These are phyloP conservation scores for Didymellaceae sp. DNA, from an alignment of 2,329 filamentous ascomycete genomes.

Conservation along the genomic window DNA sequence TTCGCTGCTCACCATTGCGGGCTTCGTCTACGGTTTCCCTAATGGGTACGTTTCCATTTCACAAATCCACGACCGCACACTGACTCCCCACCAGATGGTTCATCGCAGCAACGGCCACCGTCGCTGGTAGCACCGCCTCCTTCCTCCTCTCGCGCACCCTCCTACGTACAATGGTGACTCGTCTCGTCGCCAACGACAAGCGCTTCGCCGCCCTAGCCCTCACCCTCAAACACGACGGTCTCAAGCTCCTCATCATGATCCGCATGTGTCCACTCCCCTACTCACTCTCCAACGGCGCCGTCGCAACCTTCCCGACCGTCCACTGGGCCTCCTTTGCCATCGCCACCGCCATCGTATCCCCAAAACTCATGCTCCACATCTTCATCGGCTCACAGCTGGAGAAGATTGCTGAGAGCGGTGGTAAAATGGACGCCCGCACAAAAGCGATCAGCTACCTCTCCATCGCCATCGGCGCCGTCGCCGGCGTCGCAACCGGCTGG, in stretches of 20 bases:
- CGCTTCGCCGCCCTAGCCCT: conserved; percentile 88
- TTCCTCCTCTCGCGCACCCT: conserved; percentile 84
- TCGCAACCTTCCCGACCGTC: conserved; percentile 92
- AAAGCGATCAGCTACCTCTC: conserved; percentile 84
- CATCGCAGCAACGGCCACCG: conserved; percentile 78
- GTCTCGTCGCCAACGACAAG: conserved; percentile 80
- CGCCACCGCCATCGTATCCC: conserved; percentile 81
- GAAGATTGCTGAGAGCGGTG: conserved; percentile 79
- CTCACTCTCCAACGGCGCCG: conserved; percentile 89
- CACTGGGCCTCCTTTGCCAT: conserved; percentile 75
- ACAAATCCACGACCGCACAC: neutral
- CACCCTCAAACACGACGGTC: conserved; percentile 86
- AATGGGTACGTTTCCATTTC: conserved; percentile 64
- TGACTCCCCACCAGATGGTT: conserved; percentile 69
- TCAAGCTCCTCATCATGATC: conserved; percentile 89
- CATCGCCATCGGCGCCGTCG: conserved; percentile 73
- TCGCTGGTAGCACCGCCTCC: conserved; percentile 76
- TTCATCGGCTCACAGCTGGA: conserved; percentile 89
- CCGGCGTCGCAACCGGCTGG: conserved; percentile 79
- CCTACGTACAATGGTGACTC: conserved; percentile 77
- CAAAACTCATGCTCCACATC: conserved; percentile 88
- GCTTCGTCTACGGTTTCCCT: conserved; percentile 75
- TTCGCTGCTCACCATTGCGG: conserved; percentile 72
- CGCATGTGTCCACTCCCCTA: conserved; percentile 92
- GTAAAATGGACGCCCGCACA: conserved; percentile 79